Percentiles rank a stretch among this genome's conserved stretches.
Evolutionary conservation across 192 early-diverging fungal species (phyloP).

Genomic region (Chytriomyces hyalinus): DNA sequence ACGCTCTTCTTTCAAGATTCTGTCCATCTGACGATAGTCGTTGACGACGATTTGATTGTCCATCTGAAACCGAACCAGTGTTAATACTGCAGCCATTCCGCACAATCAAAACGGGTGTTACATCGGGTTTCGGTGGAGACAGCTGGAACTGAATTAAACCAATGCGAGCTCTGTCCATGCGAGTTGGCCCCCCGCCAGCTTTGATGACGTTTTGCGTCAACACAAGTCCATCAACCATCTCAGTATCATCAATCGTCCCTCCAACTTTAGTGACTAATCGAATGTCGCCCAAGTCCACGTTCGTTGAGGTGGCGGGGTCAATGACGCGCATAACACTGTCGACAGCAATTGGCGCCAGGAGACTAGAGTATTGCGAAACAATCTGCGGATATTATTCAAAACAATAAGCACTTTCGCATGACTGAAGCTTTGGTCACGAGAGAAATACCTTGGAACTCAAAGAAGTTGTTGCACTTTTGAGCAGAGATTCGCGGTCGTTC

Average conservation of each 20-base stretch:
- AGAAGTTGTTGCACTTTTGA: conserved; percentile 92
- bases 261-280: conserved; percentile 96
- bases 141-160: conserved; percentile 98
- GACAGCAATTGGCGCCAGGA: conserved; percentile 96
- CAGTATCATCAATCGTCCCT: conserved; percentile 98
- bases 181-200: conserved; percentile 86
- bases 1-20: conserved; percentile 98
- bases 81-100: not conserved
- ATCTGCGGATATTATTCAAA: conserved; percentile 58
- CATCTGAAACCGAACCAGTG: conserved; percentile 65
- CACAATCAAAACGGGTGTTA: conserved; percentile 38
- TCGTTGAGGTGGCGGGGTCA: conserved; percentile 76
- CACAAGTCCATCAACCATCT: conserved; percentile 91
- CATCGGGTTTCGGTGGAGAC: conserved; percentile 97
- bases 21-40: conserved; percentile 99
- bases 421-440: not conserved
- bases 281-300: conserved; percentile 95
- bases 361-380: conserved; percentile 95
- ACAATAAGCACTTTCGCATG: conserved; percentile 7
- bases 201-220: conserved; percentile 92
- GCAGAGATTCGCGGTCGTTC: conserved; percentile 86
- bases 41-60: conserved; percentile 99
- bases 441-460: conserved; percentile 84
- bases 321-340: conserved; percentile 94
- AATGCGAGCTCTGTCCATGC: conserved; percentile 98